Percentiles rank a stretch among this genome's conserved stretches.
These are phyloP conservation scores for Dissoconium aciculare DNA, from an alignment of 2,329 filamentous ascomycete species.

Conservation along the genomic window DNA sequence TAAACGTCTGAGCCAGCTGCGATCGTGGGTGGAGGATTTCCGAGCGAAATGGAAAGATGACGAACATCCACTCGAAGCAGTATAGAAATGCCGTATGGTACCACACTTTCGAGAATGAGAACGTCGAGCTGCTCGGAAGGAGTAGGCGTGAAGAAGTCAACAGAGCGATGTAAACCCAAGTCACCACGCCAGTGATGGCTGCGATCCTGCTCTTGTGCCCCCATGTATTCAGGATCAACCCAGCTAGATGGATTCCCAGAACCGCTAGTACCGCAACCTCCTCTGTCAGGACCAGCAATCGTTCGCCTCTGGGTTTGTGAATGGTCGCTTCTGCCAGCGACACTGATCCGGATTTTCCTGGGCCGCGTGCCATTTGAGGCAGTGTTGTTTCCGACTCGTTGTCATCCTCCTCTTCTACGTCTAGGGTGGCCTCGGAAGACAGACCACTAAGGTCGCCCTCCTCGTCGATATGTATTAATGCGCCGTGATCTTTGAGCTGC, in stretches of 20 bases:
- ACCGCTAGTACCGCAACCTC: slow-evolving; percentile 58
- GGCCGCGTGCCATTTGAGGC: slow-evolving; percentile 36
- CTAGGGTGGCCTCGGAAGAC: slow-evolving; percentile 20
- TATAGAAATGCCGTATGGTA: slow-evolving; percentile 85
- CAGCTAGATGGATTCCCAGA: slow-evolving; percentile 51
- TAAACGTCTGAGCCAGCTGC: slow-evolving; percentile 44
- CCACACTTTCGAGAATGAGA: slow-evolving; percentile 66
- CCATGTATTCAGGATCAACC: slow-evolving; percentile 47
- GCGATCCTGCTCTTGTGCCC: slow-evolving; percentile 40
- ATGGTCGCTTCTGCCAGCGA: slow-evolving; percentile 39
- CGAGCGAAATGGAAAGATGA: slow-evolving; percentile 66
- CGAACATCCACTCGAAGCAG: slow-evolving; percentile 63
- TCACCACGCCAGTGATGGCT: slow-evolving; percentile 50
- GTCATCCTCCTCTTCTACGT: slow-evolving; percentile 14
- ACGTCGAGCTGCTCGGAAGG: slow-evolving; percentile 42
- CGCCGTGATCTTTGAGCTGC: slow-evolving; percentile 27
- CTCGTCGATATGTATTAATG: slow-evolving; percentile 15
- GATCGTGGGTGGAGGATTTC: slow-evolving; percentile 64
- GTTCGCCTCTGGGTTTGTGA: slow-evolving; percentile 60
- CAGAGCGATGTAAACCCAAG: slow-evolving; percentile 68
- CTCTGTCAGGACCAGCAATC: slow-evolving; percentile 57
- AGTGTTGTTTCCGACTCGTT: slow-evolving; percentile 36
- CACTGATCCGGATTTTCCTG: slow-evolving; percentile 36
- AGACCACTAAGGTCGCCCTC: slow-evolving; percentile 19
- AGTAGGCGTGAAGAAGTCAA: slow-evolving; percentile 58